Evolutionary conservation across 2,329 filamentous ascomycete genomes (phyloP).

Genomic region (Pestalotiopsis sp.): DNA sequence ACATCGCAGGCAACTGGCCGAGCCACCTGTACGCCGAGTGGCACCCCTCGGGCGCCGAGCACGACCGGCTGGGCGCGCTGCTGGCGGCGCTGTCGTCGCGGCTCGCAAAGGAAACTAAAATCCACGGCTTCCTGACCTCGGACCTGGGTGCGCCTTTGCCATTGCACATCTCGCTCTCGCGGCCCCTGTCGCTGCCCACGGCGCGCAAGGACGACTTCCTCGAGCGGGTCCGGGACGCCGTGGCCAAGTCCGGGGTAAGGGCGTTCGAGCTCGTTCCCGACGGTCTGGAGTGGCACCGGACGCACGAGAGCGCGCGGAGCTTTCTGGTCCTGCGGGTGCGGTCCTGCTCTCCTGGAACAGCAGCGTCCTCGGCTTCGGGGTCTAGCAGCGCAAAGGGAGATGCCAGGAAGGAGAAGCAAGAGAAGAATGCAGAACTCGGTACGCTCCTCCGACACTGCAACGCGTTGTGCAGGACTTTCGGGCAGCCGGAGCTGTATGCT

Average conservation of each 20-base stretch:
- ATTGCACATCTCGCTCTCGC: constrained; percentile 88
- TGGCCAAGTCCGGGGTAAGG: constrained; percentile 38
- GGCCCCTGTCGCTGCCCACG: constrained; percentile 74
- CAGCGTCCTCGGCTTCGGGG: constrained; percentile 21
- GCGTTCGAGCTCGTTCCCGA: constrained; percentile 43
- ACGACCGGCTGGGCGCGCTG: constrained; percentile 46
- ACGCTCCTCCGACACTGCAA: constrained; percentile 71
- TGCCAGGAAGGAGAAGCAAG: neutral
- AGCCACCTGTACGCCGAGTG: constrained; percentile 93
- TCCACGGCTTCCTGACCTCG: constrained; percentile 74
- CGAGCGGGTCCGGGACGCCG: constrained; percentile 45
- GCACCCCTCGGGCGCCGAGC: constrained; percentile 40
- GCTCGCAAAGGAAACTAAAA: constrained; percentile 27
- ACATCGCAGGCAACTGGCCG: constrained; percentile 89
- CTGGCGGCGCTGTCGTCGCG: constrained; percentile 37
- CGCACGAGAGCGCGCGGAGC: constrained; percentile 67
- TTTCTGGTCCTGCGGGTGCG: constrained; percentile 81
- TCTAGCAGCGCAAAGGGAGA: constrained; percentile 25
- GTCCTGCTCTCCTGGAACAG: constrained; percentile 24
- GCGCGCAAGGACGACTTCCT: constrained; percentile 73
- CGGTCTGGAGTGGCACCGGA: constrained; percentile 52
- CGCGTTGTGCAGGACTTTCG: constrained; percentile 56
- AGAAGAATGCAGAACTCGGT: constrained; percentile 56
- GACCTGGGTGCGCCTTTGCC: constrained; percentile 79
- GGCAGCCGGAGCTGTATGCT: constrained; percentile 73